These are phyloP conservation scores for Paecilomyces sp. DNA, from an alignment of 2,329 filamentous ascomycete species.

Conservation along the genomic window DNA sequence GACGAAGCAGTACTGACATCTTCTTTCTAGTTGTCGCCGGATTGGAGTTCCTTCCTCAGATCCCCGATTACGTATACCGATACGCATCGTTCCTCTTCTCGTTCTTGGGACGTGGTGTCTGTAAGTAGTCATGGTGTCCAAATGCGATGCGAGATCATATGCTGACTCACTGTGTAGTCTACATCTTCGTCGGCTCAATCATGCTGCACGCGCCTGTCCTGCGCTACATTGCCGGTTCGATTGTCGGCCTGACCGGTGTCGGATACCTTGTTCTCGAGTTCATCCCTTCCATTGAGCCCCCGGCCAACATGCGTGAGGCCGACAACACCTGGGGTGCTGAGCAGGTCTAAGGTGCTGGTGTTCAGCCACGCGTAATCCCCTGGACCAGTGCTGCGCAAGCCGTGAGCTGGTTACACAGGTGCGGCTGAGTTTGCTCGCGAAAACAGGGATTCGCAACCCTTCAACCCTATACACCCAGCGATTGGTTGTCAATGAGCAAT, in stretches of 20 bases:
- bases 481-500: background rate
- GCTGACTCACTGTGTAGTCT: conserved; percentile 56
- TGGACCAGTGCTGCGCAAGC: background rate
- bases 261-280: conserved; percentile 71
- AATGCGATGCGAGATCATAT: background rate
- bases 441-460: background rate
- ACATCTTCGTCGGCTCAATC: conserved; percentile 88
- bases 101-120: conserved; percentile 89
- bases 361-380: background rate
- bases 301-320: conserved; percentile 73
- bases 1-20: background rate
- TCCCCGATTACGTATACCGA: conserved; percentile 83
- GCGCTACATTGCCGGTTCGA: conserved; percentile 67
- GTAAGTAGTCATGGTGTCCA: conserved; percentile 51
- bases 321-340: conserved; percentile 71
- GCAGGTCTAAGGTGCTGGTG: conserved; percentile 52
- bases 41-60: conserved; percentile 74
- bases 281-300: conserved; percentile 70
- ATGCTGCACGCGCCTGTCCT: conserved; percentile 62
- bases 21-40: conserved; percentile 54
- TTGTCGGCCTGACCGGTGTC: conserved; percentile 72
- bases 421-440: background rate
- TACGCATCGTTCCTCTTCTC: conserved; percentile 98
- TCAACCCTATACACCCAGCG: background rate
- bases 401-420: background rate